Evolutionary conservation across 2,329 filamentous ascomycete genomes (phyloP), one percentile per base, ranked within the genome.

Genomic region (Zymoseptoria pseudotritici): DNA sequence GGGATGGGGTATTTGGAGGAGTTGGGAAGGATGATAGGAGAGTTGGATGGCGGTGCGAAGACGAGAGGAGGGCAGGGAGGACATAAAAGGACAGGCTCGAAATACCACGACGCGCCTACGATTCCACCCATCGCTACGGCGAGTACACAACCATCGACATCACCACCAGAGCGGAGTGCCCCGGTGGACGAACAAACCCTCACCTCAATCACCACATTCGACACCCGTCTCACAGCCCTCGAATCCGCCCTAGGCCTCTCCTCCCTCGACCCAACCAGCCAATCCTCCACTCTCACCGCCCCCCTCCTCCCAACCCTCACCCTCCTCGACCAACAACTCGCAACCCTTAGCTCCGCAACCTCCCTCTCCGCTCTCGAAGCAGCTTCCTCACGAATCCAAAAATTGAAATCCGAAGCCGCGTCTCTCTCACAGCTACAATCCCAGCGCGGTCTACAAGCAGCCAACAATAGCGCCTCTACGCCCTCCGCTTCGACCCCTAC

Each of bases 271-370:
- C 84, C 86, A 0, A 79, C 89, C 65, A 82, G 87, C 0, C 86
- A 86, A 66, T 76, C 82, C 31, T 73, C 54, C 65, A 66, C 70
- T 19, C 76, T 70, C 65, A 75, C 81, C 1, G 81, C 84, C 58
- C 89, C 93, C 26, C 86, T 99, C 50, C 81, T 97, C 19, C 91
- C 91, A 2, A 89, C 90, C 1, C 80, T 99, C 9, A 86, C 92
- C 61, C 83, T 83, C 17, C 84, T 99, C 61, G 88, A 94, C 65
- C 87, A 86, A 67, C 91, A 96, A 66, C 83, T 99, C 36, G 82
- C 83, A 6, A 86, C 89, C 1, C 80, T 99, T 11, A 68, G 67
- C 7, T 85, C 86, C 1, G 83, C 88, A 63, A 85, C 89, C 0
- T 90, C 83, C 50, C 87, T 86, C 2, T 83, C 86, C 13, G 88